Evolutionary conservation across 306 rosid species (phyloP), one percentile per base, ranked within the genome.

Genomic region (Lathyrus tuberosus): DNA sequence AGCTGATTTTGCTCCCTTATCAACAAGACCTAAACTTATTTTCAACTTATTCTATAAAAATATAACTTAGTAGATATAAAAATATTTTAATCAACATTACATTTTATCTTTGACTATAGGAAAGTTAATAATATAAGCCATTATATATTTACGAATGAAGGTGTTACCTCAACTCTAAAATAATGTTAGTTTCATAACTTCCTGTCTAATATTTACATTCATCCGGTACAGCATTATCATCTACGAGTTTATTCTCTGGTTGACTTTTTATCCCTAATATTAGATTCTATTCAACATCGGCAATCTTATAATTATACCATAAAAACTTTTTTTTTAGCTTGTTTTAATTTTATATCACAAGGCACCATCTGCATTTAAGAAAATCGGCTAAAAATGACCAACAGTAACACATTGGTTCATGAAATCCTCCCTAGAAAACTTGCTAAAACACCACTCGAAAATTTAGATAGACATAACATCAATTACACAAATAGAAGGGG

Each of bases 401-500:
- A 41, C 44, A 46, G 14, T 51, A 6, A 62, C 47, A 54, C 59
- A 74, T 63, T 56, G 67, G 44, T 42, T 69, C 60, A 10, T 9
- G 0, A 3, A 37, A 46, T 24, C 57, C 70, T 18, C 33, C 22
- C 53, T n/a, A 76, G 75, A 71, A 59, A 71, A 70, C 37, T 64
- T n/a, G 41, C 76, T 24, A 60, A 12, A 67, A 76, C 14, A 13
- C 17, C 52, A 40, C 15, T 9, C 17, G 15, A 68, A 60, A 49
- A 2, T 7, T 65, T 58, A 16, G 33, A 10, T 33, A 35, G 38
- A 44, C 48, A 30, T 61, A 61, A 44, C 31, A 53, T 62, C 76
- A 80, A 71, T 17, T 44, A 17, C 79, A 66, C 15, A 4, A 62
- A 76, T 37, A 35, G 51, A 14, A 68, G 52, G 40, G 76, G 69